Percentiles rank a stretch among this genome's conserved stretches.
Conservation (phyloP, 805 yeast species). For the Yamadazyma laniorum region DNA sequence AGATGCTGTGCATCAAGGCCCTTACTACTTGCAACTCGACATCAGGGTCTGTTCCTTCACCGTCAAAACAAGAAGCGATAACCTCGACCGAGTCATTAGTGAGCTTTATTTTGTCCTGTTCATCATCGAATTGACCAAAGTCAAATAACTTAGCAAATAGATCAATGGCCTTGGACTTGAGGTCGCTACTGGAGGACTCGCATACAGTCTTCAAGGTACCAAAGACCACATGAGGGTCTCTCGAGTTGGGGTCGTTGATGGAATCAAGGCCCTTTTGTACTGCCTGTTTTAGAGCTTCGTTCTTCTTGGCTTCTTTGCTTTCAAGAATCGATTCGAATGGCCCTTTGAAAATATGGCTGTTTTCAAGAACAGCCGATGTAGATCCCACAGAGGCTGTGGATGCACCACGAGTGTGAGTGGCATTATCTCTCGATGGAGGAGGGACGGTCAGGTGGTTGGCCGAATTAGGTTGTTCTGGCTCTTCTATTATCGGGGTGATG, state of each 20-base stretch:
- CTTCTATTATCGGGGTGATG: conserved; percentile 13
- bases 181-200: conserved; percentile 60
- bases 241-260: conserved; percentile 38
- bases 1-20: conserved; percentile 84
- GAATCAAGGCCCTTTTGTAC: conserved; percentile 43
- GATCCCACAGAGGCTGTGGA: conserved; percentile 5
- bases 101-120: conserved; percentile 53
- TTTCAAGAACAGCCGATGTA: conserved; percentile 6
- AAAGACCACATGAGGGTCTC: conserved; percentile 56
- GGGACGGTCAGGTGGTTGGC: conserved; percentile 7
- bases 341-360: conserved; percentile 38
- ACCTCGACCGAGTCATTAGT: conserved; percentile 84
- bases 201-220: conserved; percentile 77
- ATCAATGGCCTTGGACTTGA: conserved; percentile 76
- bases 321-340: conserved; percentile 57
- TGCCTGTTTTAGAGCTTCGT: conserved; percentile 37
- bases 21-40: conserved; percentile 91
- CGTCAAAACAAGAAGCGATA: conserved; percentile 80
- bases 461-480: conserved; percentile 8
- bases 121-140: conserved; percentile 71
- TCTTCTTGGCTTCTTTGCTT: conserved; percentile 61
- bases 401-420: background rate
- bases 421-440: conserved; percentile 3
- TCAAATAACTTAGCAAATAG: conserved; percentile 84
- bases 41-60: conserved; percentile 86